Conservation (phyloP, 768 basidiomycete genomes). For the Phlegmacium glaucopus region DNA sequence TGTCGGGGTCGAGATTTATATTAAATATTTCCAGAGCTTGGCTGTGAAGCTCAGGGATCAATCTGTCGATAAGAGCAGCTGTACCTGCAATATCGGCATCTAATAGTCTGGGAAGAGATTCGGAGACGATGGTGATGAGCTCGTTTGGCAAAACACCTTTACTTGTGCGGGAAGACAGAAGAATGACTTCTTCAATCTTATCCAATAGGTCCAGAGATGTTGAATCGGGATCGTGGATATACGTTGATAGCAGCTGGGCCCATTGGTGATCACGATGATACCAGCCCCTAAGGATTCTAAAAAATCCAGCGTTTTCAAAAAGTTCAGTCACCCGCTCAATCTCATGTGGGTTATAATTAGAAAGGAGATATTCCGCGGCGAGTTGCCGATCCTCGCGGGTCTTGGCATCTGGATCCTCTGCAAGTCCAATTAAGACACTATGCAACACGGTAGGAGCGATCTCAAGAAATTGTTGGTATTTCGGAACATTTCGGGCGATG, state of each 20-base stretch:
- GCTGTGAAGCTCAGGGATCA: slow-evolving; percentile 64
- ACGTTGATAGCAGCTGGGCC: slow-evolving; percentile 69
- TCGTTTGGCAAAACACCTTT: slow-evolving; percentile 53
- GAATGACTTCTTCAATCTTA: slow-evolving; percentile 62
- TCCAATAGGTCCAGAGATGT: slow-evolving; percentile 57
- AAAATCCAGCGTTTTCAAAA: slow-evolving; percentile 86
- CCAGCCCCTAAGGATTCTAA: slow-evolving; percentile 81
- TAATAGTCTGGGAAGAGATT: slow-evolving; percentile 65
- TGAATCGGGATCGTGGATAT: slow-evolving; percentile 70
- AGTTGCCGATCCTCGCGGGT: slow-evolving; percentile 94
- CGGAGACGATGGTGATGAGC: slow-evolving; percentile 48
- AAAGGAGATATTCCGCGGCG: slow-evolving; percentile 91
- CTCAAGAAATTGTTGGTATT: slow-evolving; percentile 86
- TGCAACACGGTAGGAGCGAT: slow-evolving; percentile 69
- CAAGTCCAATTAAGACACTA: slow-evolving; percentile 72
- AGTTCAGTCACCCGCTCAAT: slow-evolving; percentile 59
- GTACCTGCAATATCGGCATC: slow-evolving; percentile 59
- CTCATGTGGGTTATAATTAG: slow-evolving; percentile 84
- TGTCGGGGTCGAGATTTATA: slow-evolving; percentile 33
- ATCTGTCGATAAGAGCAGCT: slow-evolving; percentile 67
- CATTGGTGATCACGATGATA: slow-evolving; percentile 75
- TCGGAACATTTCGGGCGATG: slow-evolving; percentile 93
- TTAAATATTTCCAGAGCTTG: slow-evolving; percentile 53
- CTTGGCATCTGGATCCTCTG: slow-evolving; percentile 67
- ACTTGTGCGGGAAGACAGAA: slow-evolving; percentile 39